These are phyloP conservation scores for Mycena maculata DNA, from an alignment of 768 basidiomycete species.

Conservation along the genomic window DNA sequence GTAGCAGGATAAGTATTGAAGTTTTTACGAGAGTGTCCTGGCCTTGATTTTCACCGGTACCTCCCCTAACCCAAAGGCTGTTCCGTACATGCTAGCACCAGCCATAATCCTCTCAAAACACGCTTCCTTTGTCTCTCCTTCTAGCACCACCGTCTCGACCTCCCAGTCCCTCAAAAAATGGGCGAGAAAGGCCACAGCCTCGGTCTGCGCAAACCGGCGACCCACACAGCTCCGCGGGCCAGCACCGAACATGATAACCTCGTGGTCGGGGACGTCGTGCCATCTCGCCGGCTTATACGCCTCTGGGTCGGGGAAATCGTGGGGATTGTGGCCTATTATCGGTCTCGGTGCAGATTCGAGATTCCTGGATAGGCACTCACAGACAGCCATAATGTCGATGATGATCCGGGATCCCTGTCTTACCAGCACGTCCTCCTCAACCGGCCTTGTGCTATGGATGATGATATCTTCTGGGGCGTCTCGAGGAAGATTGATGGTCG, in stretches of 20 bases:
- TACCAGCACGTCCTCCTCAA: neutral
- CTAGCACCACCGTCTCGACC: constrained; percentile 40
- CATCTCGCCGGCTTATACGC: constrained; percentile 37
- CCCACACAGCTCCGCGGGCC: constrained; percentile 53
- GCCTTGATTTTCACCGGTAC: neutral
- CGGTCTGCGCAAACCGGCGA: constrained; percentile 49
- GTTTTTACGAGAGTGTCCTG: neutral
- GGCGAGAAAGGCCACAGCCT: constrained; percentile 51
- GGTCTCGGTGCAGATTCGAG: neutral
- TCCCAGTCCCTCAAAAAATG: constrained; percentile 50
- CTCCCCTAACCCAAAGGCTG: neutral
- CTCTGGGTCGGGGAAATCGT: constrained; percentile 34
- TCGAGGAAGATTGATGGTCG: constrained; percentile 16
- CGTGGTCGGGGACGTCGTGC: constrained; percentile 23
- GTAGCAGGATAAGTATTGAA: too few species aligned
- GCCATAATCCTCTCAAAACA: neutral
- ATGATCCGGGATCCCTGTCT: constrained; percentile 17
- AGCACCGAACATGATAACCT: constrained; percentile 29
- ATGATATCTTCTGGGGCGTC: constrained; percentile 17
- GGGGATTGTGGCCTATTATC: constrained; percentile 32
- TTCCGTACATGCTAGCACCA: constrained; percentile 7
- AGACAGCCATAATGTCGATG: constrained; percentile 35
- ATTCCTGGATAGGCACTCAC: constrained; percentile 18
- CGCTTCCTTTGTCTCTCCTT: neutral
- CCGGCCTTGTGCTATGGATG: neutral